These are phyloP conservation scores for Metarhizium anisopliae DNA, from an alignment of 2,329 filamentous ascomycete genomes.

Conservation along the genomic window DNA sequence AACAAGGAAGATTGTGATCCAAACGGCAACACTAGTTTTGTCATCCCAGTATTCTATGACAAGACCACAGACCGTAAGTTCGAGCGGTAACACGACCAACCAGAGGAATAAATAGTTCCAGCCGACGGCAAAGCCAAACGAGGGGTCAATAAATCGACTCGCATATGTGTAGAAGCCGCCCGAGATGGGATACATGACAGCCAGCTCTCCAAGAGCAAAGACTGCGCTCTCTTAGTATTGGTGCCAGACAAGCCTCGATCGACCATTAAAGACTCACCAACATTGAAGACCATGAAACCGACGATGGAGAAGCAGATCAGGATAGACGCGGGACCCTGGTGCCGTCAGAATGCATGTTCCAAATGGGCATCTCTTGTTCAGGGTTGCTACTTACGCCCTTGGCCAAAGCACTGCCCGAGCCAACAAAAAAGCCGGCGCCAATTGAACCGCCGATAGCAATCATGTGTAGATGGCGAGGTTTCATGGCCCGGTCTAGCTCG, in stretches of 20 bases:
- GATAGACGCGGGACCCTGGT: slow-evolving; percentile 29
- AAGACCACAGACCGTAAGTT: slow-evolving; percentile 40
- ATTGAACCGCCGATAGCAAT: slow-evolving; percentile 54
- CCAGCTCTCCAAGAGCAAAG: slow-evolving; percentile 52
- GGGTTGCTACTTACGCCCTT: slow-evolving; percentile 32
- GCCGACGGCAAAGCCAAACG: slow-evolving; percentile 48
- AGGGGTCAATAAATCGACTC: slow-evolving; percentile 51
- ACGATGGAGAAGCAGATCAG: slow-evolving; percentile 45
- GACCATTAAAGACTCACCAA: slow-evolving; percentile 19
- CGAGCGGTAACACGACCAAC: slow-evolving; percentile 40
- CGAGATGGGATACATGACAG: slow-evolving; percentile 53
- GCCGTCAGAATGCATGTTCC: background rate
- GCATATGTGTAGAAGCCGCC: slow-evolving; percentile 56
- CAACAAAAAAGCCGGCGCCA: slow-evolving; percentile 55
- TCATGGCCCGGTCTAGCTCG: slow-evolving; percentile 39
- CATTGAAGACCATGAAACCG: slow-evolving; percentile 52
- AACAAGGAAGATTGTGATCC: slow-evolving; percentile 44
- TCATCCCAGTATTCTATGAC: slow-evolving; percentile 44
- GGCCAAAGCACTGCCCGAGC: slow-evolving; percentile 43
- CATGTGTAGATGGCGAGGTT: slow-evolving; percentile 52
- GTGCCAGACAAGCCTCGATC: too few relatives aligned
- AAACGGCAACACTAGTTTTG: slow-evolving; percentile 36
- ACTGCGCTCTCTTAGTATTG: slow-evolving; percentile 24
- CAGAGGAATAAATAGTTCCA: slow-evolving; percentile 38
- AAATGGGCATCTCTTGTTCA: background rate